A percentile compares a stretch with the other conserved stretches of the same genome.
Evolutionary conservation across 768 basidiomycete species (phyloP).

Genomic region (Auricularia sp.): DNA sequence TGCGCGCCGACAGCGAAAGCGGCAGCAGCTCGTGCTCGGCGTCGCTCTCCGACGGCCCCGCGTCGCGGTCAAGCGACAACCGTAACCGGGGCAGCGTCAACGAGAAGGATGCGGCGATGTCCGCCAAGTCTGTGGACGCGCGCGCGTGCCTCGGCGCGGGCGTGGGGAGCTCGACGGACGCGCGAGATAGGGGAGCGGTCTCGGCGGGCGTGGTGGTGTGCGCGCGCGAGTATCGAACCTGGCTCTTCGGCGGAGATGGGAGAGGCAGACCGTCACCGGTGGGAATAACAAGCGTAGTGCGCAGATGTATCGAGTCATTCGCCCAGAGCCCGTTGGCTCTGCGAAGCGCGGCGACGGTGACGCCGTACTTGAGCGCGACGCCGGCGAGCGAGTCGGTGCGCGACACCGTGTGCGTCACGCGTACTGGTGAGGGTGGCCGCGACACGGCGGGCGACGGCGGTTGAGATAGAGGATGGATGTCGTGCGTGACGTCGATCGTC

Average conservation of each 20-base stretch:
- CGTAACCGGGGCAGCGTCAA: background rate
- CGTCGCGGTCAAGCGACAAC: background rate
- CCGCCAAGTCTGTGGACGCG: background rate
- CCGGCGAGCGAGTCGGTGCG: too few relatives aligned
- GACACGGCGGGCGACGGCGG: too few relatives aligned
- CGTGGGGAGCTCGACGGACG: background rate
- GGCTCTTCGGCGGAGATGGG: background rate
- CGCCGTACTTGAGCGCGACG: too few relatives aligned
- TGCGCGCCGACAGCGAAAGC: too few relatives aligned
- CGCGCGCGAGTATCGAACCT: background rate
- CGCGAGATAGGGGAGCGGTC: background rate
- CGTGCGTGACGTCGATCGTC: background rate
- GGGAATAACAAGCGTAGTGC: conserved; percentile 30
- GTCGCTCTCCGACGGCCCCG: background rate
- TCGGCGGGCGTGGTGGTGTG: background rate
- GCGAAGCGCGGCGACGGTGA: too few relatives aligned
- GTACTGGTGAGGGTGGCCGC: too few relatives aligned
- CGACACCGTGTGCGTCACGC: too few relatives aligned
- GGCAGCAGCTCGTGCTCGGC: too few relatives aligned
- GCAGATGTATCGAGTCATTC: conserved; percentile 28
- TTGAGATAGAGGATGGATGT: background rate
- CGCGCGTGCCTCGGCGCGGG: background rate
- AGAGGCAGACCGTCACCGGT: conserved; percentile 4
- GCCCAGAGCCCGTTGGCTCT: too few relatives aligned
- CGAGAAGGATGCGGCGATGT: background rate